These are phyloP conservation scores for Auriscalpium microsporum DNA, from an alignment of 768 basidiomycete genomes.

Conservation along the genomic window DNA sequence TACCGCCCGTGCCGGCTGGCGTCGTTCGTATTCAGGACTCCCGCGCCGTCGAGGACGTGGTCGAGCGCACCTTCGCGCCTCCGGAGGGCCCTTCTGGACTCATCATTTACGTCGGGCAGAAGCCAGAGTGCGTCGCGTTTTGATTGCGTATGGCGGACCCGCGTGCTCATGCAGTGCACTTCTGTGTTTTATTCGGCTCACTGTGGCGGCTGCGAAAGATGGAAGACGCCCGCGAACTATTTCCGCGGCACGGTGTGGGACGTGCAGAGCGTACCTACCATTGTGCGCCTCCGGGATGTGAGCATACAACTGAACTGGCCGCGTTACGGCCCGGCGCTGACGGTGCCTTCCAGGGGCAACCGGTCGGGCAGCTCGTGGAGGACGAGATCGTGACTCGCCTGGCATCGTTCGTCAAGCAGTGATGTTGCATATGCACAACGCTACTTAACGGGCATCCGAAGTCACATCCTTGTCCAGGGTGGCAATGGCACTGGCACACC, in stretches of 20 bases:
- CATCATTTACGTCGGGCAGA: conserved; percentile 64
- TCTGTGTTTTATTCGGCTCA: too few species aligned
- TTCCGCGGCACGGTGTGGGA: conserved; percentile 61
- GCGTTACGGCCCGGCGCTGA: neutral
- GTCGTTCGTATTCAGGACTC: conserved; percentile 44
- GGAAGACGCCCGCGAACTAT: conserved; percentile 51
- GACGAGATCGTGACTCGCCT: conserved; percentile 2
- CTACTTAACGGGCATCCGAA: too few species aligned
- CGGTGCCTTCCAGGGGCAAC: conserved; percentile 5
- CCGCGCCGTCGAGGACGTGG: conserved; percentile 45
- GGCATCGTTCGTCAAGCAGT: too few species aligned
- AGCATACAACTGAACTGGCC: conserved; percentile 19
- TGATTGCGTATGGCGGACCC: neutral
- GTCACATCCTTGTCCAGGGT: too few species aligned
- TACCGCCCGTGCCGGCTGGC: neutral
- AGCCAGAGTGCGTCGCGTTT: conserved; percentile 39
- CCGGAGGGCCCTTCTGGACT: conserved; percentile 41
- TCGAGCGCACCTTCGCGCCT: conserved; percentile 42
- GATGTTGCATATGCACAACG: too few species aligned
- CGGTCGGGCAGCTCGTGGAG: conserved; percentile 16
- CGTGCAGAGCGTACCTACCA: conserved; percentile 53
- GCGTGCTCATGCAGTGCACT: too few species aligned
- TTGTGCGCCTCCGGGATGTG: conserved; percentile 54
- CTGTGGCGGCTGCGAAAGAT: conserved; percentile 32
- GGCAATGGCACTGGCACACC: too few species aligned